phyloP scores from a whole-genome alignment of 192 early-diverging fungal species.

The Coemansia nantahalensis region DNA sequence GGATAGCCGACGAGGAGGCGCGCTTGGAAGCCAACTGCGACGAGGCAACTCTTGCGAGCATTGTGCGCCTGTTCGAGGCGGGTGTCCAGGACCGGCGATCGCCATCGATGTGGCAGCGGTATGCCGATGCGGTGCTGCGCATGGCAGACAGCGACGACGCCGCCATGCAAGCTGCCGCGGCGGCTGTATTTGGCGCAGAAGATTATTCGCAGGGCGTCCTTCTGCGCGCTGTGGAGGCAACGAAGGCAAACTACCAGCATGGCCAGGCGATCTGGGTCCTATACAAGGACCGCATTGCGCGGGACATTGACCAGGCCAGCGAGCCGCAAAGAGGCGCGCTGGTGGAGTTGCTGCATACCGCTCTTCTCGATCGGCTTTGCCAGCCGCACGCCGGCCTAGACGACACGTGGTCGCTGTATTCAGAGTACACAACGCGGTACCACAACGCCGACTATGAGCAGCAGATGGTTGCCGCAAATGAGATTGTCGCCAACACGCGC shows the following conservation, averaged over 20 bases:
- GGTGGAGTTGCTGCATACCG: slow-evolving; percentile 16
- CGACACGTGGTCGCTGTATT: slow-evolving; percentile 41
- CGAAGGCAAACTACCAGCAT: slow-evolving; percentile 13
- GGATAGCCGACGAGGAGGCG: slow-evolving; percentile 36
- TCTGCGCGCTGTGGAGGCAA: slow-evolving; percentile 25
- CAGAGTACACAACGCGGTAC: slow-evolving; percentile 35
- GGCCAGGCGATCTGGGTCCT: slow-evolving; percentile 28
- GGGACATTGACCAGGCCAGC: neutral
- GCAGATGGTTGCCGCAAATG: slow-evolving; percentile 34
- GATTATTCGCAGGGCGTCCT: slow-evolving; percentile 11
- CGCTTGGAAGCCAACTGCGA: slow-evolving; percentile 8
- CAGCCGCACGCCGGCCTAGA: slow-evolving; percentile 36
- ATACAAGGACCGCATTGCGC: slow-evolving; percentile 25
- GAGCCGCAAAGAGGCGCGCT: neutral
- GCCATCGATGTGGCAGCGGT: slow-evolving; percentile 30
- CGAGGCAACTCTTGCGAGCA: slow-evolving; percentile 3
- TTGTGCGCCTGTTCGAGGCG: slow-evolving; percentile 16
- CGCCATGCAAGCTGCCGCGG: slow-evolving; percentile 13
- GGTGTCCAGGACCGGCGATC: slow-evolving; percentile 19
- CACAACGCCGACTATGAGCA: slow-evolving; percentile 21
- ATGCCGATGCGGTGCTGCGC: slow-evolving; percentile 18
- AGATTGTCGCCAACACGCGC: slow-evolving; percentile 21
- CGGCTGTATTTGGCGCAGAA: slow-evolving; percentile 12
- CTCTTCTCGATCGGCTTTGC: slow-evolving; percentile 24
- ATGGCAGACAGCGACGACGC: slow-evolving; percentile 4